Conservation (phyloP, 1,139 yeast genomes). For the Kodamaea anthophila region DNA sequence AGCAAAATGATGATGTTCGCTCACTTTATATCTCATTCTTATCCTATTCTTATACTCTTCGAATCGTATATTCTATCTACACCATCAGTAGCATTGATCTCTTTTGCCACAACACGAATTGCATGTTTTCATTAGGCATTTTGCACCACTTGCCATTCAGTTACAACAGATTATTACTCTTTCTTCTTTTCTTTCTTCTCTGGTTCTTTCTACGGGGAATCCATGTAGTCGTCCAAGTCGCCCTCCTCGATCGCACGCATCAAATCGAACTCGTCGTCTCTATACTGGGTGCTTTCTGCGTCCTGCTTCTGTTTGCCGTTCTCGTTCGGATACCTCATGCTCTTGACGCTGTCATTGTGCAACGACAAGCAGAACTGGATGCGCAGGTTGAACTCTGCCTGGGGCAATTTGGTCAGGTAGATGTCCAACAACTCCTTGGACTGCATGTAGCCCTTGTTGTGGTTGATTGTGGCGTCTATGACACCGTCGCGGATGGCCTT, state of each 20-base stretch:
- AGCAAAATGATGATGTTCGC: too few relatives aligned
- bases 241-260: conserved; percentile 46
- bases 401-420: conserved; percentile 85
- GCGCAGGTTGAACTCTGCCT: conserved; percentile 84
- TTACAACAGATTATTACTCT: too few relatives aligned
- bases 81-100: too few relatives aligned
- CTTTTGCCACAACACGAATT: too few relatives aligned
- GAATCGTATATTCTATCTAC: too few relatives aligned
- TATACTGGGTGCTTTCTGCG: conserved; percentile 20
- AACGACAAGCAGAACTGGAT: conserved; percentile 85
- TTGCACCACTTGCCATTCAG: too few relatives aligned
- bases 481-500: conserved; percentile 98
- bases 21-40: too few relatives aligned
- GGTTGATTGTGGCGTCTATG: conserved; percentile 90
- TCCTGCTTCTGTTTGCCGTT: conserved; percentile 22
- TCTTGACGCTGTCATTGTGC: conserved; percentile 88
- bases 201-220: conserved; percentile 12
- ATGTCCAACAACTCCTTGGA: conserved; percentile 81
- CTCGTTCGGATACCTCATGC: conserved; percentile 82
- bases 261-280: conserved; percentile 41
- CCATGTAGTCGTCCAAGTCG: conserved; percentile 46
- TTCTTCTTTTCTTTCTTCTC: conserved; percentile 1
- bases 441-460: conserved; percentile 87
- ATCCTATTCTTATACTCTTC: too few relatives aligned
- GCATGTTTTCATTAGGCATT: too few relatives aligned